Evolutionary conservation across 225 moss, liverwort and hornwort species (phyloP), one percentile per base, ranked within the genome.

Genomic region (Pseudoscleropodium purum): DNA sequence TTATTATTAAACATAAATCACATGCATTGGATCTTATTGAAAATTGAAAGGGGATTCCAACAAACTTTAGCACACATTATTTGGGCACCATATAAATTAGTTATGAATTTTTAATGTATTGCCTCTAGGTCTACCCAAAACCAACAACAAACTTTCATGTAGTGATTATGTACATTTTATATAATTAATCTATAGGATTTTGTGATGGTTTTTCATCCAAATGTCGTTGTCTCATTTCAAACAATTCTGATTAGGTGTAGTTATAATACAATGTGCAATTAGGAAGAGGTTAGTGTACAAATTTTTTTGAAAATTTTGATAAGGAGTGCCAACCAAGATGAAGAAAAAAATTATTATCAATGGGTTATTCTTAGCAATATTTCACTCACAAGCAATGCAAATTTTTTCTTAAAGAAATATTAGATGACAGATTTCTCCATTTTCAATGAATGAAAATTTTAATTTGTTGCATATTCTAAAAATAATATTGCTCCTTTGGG

Each of bases 351-450:
- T 14, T 57, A 57, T 65, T 57, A 77, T 30, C 56, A 75, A 41
- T 5, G 41, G 25, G 0, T 3, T 37, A 12, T 68, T 3, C 23
- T 39, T 4, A 70, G 0, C 0, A 0, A 0, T 49, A 49, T 19
- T 75, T 30, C 0, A 2, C 6, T 75, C 33, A 19, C 33, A 49
- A 49, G 13, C 19, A 1, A 51, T 75, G 4, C 63, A 18, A 21
- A 24, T 20, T 23, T 10, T 23, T 59, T 59, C 59, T 59, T 3
- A 30, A 18, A 0, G 5, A 21, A 52, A 23, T 12, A 31, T 49
- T 11, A 31, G 7, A 75, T 1, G 2, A 31, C 7, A 19, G 19
- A 75, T 33, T 49, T 49, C 0, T 2, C 5, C 7, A 33, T 49
- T 33, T 33, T 39, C 8, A 70, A 0, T 70, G 5, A 25, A 70